Evolutionary conservation across 1,284 basidiomycete species (phyloP).

Genomic region (Ustilago xerochloae): DNA sequence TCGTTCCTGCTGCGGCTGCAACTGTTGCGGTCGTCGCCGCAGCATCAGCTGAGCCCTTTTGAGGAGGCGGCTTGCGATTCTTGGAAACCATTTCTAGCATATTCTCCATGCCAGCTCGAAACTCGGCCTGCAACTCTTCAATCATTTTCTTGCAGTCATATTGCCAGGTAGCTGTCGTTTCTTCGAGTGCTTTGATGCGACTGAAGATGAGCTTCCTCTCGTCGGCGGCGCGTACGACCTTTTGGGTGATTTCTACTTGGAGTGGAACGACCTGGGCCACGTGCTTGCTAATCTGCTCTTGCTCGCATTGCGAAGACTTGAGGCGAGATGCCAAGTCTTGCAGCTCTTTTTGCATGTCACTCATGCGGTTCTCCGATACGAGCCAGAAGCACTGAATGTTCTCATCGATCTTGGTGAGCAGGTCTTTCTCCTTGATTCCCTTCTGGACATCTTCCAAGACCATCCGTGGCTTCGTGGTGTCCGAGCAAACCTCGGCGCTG

Average conservation of each 20-base stretch:
- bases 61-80: not conserved
- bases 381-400: conserved; percentile 30
- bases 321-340: not conserved
- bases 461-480: not conserved
- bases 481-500: too few relatives aligned
- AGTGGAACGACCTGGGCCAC: conserved; percentile 10
- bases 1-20: not conserved
- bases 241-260: conserved; percentile 22
- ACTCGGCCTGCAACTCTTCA: conserved; percentile 6
- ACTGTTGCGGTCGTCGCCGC: not conserved
- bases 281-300: conserved; percentile 4
- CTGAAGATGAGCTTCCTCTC: conserved; percentile 18
- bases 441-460: not conserved
- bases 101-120: conserved; percentile 7
- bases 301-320: not conserved
- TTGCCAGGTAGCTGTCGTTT: conserved; percentile 6
- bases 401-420: conserved; percentile 18
- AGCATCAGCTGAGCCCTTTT: not conserved
- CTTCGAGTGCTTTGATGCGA: conserved; percentile 23
- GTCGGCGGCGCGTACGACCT: conserved; percentile 13
- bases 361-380: conserved; percentile 20
- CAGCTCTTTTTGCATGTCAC: conserved; percentile 21
- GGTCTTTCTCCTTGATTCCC: not conserved
- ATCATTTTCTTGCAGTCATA: conserved; percentile 15
- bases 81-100: conserved; percentile 9